phyloP scores from a whole-genome alignment of 2,329 filamentous ascomycete genomes.

The Cladosporium sp. region DNA sequence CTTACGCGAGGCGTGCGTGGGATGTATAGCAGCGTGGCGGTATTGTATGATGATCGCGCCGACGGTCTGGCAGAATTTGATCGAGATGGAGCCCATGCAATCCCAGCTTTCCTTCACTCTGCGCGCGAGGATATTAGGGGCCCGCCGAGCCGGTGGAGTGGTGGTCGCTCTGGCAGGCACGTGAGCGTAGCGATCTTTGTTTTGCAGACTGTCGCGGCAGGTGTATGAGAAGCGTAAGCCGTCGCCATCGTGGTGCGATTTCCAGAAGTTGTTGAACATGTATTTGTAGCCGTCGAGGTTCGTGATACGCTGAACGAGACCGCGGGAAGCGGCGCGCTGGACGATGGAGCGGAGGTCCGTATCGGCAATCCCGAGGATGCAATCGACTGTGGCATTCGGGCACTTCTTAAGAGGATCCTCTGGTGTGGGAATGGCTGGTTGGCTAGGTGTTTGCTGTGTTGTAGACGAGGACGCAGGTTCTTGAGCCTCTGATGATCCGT shows the following conservation, averaged over 20 bases:
- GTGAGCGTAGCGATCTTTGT: conserved; percentile 52
- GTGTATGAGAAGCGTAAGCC: conserved; percentile 51
- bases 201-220: conserved; percentile 53
- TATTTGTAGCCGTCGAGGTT: conserved; percentile 50
- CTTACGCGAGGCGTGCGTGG: conserved; percentile 48
- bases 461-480: background rate
- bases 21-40: conserved; percentile 48
- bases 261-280: conserved; percentile 53
- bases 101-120: conserved; percentile 43
- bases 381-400: conserved; percentile 27
- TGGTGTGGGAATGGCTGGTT: background rate
- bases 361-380: conserved; percentile 33
- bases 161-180: conserved; percentile 33
- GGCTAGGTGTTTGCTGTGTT: background rate
- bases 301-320: conserved; percentile 46
- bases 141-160: conserved; percentile 20
- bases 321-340: conserved; percentile 50
- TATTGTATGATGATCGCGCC: conserved; percentile 48
- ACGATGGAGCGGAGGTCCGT: conserved; percentile 45
- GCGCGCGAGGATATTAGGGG: conserved; percentile 20
- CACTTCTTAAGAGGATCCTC: conserved; percentile 15
- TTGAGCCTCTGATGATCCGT: background rate
- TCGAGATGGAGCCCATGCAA: conserved; percentile 49
- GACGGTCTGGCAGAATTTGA: conserved; percentile 49
- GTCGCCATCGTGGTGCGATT: conserved; percentile 44